Conservation (phyloP, 805 yeast genomes). For the Isabelozyma gotoi region DNA sequence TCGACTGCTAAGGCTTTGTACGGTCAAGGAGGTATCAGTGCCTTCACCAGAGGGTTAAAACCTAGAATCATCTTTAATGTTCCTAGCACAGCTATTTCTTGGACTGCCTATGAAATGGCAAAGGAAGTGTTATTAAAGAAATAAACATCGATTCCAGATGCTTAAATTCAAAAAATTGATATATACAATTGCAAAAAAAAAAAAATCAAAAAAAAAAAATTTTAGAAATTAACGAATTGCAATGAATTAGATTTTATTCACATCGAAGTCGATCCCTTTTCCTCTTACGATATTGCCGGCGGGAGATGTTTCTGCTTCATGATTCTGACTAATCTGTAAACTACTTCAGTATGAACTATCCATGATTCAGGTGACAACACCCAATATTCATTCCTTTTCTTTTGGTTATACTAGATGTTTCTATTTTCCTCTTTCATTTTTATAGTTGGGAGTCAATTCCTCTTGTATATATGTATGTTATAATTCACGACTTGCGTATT, state of each 20-base stretch:
- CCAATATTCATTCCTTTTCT: background rate
- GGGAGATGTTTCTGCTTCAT: no score
- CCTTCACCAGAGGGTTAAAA: slow-evolving; percentile 81
- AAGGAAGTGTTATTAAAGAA: slow-evolving; percentile 57
- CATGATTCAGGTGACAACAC: background rate
- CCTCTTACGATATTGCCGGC: no score
- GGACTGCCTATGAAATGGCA: slow-evolving; percentile 98
- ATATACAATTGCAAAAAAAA: background rate
- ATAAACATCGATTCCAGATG: background rate
- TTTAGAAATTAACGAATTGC: background rate
- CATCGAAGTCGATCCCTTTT: background rate
- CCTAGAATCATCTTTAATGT: slow-evolving; percentile 92
- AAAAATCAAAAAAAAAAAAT: background rate
- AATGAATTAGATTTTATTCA: background rate
- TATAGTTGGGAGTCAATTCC: background rate
- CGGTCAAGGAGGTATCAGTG: slow-evolving; percentile 55
- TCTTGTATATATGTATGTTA: background rate
- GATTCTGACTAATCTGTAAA: background rate
- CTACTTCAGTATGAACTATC: no score
- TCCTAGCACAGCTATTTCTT: slow-evolving; percentile 94
- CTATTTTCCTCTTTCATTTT: background rate
- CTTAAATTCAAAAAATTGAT: background rate
- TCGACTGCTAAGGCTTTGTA: slow-evolving; percentile 73
- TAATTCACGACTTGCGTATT: background rate
- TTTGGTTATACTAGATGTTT: background rate